Evolutionary conservation across 2,329 filamentous ascomycete species (phyloP), one percentile per base, ranked within the genome.

Genomic region (Aspergillus pseudonomiae): DNA sequence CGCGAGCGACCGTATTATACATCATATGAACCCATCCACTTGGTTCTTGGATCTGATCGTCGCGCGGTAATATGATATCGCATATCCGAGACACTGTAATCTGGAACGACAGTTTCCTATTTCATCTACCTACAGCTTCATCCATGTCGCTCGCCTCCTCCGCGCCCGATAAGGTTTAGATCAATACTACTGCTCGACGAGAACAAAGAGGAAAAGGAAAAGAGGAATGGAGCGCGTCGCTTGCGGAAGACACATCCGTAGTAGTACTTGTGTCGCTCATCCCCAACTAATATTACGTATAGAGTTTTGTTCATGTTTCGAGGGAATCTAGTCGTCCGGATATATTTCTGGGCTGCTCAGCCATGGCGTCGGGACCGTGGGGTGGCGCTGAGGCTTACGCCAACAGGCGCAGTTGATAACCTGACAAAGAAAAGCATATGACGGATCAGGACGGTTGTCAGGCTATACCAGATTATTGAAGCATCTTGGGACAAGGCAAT

Each of bases 41-140:
- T 55, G 64, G 64, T 64, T 58, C 55, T 55, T 39, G 56, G 64
- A 45, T 62, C 32, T 53, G 62, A 66, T 66, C 62, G 36, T 36
- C 63, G 56, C 43, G 50, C 45, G 30, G 39, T 19, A 52, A 60
- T 60, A 60, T 59, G 57, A 59, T 32, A 26, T 50, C 39, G 32
- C 55, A 59, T 43, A 63, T 63, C 46, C 26, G 26, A 50, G 26
- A 50, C 26, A 28, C 46, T 4, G 46, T 30, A 30, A 50, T n/a
- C 30, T 50, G 16, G 46, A 30, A 50, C 26, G 14, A 50, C 30
- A 19, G 26, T 30, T 58, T 32, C 45, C 46, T 43, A 28, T 36
- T 50, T 43, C 43, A 46, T 58, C 43, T 46, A 50, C 43, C 26
- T 30, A 50, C 46, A 50, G 46, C 46, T 30, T 28, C 57, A 59